A percentile compares a stretch with the other conserved stretches of the same genome.
phyloP scores from a whole-genome alignment of 192 early-diverging fungal genomes.

The Coemansia asiatica region DNA sequence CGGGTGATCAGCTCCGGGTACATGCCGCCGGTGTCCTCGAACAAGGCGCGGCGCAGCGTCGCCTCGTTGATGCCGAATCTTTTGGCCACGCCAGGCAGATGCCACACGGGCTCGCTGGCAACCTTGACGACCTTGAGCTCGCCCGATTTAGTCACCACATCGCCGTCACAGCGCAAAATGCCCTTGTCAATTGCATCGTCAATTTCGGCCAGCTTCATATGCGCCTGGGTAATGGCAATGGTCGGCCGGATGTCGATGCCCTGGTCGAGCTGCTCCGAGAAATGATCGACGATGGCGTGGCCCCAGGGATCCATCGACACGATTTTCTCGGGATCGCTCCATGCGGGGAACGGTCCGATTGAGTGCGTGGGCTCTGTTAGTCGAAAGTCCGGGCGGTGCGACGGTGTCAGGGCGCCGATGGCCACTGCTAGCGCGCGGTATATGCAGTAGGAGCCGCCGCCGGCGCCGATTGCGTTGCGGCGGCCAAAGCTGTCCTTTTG shows the following conservation, averaged over 20 bases:
- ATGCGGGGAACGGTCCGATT: slow-evolving; percentile 76
- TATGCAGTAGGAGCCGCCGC: slow-evolving; percentile 88
- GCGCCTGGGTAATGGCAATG: slow-evolving; percentile 91
- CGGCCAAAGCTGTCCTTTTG: slow-evolving; percentile 71
- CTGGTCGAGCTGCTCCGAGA: slow-evolving; percentile 58
- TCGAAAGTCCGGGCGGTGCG: slow-evolving; percentile 82
- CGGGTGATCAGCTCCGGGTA: slow-evolving; percentile 93
- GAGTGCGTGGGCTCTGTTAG: slow-evolving; percentile 84
- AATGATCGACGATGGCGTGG: slow-evolving; percentile 70
- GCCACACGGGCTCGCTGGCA: slow-evolving; percentile 94
- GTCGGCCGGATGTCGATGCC: slow-evolving; percentile 87
- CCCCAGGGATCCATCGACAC: slow-evolving; percentile 95
- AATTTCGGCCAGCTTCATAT: slow-evolving; percentile 92
- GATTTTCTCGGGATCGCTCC: slow-evolving; percentile 84
- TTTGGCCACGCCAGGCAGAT: slow-evolving; percentile 86
- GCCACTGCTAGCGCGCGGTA: slow-evolving; percentile 91
- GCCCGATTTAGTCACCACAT: slow-evolving; percentile 74
- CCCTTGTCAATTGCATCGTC: slow-evolving; percentile 69
- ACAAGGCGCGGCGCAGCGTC: slow-evolving; percentile 77
- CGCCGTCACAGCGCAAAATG: slow-evolving; percentile 73
- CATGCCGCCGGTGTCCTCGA: slow-evolving; percentile 93
- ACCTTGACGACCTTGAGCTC: slow-evolving; percentile 89
- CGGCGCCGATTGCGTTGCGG: slow-evolving; percentile 93
- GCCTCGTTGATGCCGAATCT: slow-evolving; percentile 85
- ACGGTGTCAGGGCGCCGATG: slow-evolving; percentile 79